These are phyloP conservation scores for Cladophialophora psammophila DNA, from an alignment of 2,329 filamentous ascomycete species.

Conservation along the genomic window DNA sequence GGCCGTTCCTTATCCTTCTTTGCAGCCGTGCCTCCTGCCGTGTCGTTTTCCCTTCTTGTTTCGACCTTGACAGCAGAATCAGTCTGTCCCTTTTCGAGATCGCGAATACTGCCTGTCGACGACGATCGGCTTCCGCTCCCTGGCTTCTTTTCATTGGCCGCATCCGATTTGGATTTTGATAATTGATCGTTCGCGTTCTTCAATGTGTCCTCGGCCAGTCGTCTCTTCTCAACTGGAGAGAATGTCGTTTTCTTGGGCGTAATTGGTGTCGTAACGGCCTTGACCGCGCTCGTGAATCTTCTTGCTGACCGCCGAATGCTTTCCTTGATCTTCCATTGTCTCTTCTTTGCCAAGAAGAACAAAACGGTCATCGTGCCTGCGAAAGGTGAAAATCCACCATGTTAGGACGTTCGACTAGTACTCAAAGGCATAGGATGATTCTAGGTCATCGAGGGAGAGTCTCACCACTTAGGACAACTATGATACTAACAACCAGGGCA, in stretches of 20 bases:
- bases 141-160: not conserved
- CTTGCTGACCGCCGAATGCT: slow-evolving; percentile 73
- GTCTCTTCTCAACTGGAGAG: slow-evolving; percentile 27
- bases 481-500: slow-evolving; percentile 72
- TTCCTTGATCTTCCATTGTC: slow-evolving; percentile 80
- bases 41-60: not conserved
- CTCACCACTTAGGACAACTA: slow-evolving; percentile 74
- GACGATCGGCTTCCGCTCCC: slow-evolving; percentile 2
- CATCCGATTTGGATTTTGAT: not conserved
- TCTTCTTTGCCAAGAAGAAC: slow-evolving; percentile 83
- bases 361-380: slow-evolving; percentile 59
- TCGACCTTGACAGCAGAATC: slow-evolving; percentile 21
- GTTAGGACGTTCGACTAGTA: slow-evolving; percentile 6
- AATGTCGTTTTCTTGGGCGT: slow-evolving; percentile 39
- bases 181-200: slow-evolving; percentile 23
- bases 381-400: not conserved
- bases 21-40: not conserved
- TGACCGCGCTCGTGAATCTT: slow-evolving; percentile 41
- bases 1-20: slow-evolving; percentile 22
- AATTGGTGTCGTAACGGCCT: slow-evolving; percentile 40
- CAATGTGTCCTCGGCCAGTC: slow-evolving; percentile 10
- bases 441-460: slow-evolving; percentile 25
- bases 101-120: slow-evolving; percentile 9
- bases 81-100: slow-evolving; percentile 30
- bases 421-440: not conserved